Base-by-base conservation (phyloP, 2,329 filamentous ascomycete species). In the Gliomastix tumulicola region DNA sequence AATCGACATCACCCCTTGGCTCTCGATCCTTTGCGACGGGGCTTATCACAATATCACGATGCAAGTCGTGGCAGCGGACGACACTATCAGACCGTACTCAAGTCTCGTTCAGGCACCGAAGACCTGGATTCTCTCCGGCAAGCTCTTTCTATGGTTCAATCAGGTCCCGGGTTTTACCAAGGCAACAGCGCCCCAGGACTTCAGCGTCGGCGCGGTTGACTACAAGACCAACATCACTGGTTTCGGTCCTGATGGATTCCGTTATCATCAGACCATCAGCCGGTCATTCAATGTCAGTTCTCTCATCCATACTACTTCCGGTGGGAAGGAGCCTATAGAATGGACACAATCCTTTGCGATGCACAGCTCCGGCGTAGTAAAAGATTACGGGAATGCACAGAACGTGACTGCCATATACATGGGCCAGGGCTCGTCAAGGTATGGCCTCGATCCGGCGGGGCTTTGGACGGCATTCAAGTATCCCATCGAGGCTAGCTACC, bases 1-100 rank as follows among this genome's bases (percentile, higher is more conserved):
- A 53, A 85, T 94, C 43, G 87, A 94, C 50, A 79, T 94, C 33
- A 82, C 84, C 2, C 79, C 85, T 0, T 92, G 82, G 66, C 63
- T 92, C 4, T 76, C 82, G 1, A 40, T 82, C 2, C 66, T 92
- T 1, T 80, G 74, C 44, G 79, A 89, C 47, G 81, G 79, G 1
- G 47, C 63, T 3, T 46, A 66, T 7, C 84, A 90, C 53, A 76
- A 62, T 0, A 86, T 90, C 50, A 71, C 76, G 36, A 78, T 94
- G 34, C 65, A 69, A 16, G 71, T 92, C 5, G 69, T 71, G 1
- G 84, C 84, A 0, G 61, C 89, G 8, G 58, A 77, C 32, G 76
- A 85, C 43, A 51, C 66, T 65, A 2, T 53, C n/a, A 23, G 60
- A 7, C 57, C 52, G 16, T 2, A 54, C 50, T 22, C 2, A 53